Base-by-base conservation (phyloP, 495 filamentous ascomycete genomes). In the Parathielavia hyrcaniae region DNA sequence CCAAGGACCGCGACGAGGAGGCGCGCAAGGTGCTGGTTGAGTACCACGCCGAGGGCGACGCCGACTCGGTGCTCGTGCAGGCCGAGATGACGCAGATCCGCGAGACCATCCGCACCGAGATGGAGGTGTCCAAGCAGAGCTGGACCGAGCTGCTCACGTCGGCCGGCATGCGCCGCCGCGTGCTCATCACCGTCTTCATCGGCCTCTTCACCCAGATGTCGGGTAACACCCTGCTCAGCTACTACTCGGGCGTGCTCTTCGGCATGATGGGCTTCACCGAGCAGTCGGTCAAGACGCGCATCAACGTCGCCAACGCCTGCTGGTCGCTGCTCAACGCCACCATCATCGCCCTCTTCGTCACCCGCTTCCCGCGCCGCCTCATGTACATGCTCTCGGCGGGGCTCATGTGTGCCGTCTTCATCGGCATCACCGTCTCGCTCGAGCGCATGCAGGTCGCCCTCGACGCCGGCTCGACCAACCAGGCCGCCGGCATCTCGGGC, bases 141-240 rank as follows among this genome's bases (percentile, higher is more conserved):
- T 85, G 83, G 81, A 53, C 59, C 40, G 81, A 85, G 58, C 70
- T 85, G 71, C 62, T 86, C 57, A 70, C 65, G 11, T 79, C 80
- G 0, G 49, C 74, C 0, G 83, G 81, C 34, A 86, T 83, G 69
- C 77, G 78, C 35, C 67, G 71, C 13, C 80, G 83, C 43, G 71
- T 84, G 7, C 55, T 85, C 38, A 80, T 86, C 61, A 76, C 76
- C 5, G 75, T 77, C 0, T 73, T 82, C 39, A 71, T 86, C 9
- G 81, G 82, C n/a, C 64, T 86, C 11, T 84, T 86, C 68, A 82
- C 81, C 0, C 83, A 87, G 61, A 80, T 82, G 66, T 83, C 81
- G 11, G 83, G 83, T 36, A 86, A 86, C 62, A 53, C 50, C 1
- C 50, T 53, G 38, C 32, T 53, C 22, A 76, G 71, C 7, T 81